Evolutionary conservation across 371 early-diverging fungal genomes (phyloP).

Genomic region (Apophysomyces elegans): DNA sequence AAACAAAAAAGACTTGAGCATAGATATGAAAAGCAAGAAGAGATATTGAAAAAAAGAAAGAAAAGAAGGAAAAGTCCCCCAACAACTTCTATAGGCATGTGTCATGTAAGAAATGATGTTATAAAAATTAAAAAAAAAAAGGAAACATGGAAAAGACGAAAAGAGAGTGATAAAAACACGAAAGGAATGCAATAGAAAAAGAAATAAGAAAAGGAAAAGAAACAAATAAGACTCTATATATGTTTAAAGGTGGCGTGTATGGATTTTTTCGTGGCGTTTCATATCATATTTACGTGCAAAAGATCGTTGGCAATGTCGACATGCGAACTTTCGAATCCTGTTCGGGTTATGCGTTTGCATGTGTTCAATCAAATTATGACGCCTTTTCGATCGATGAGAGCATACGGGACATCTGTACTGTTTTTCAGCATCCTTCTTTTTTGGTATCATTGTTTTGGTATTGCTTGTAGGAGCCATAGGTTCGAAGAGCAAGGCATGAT

Average conservation of each 20-base stretch:
- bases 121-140: background rate
- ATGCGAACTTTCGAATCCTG: constrained; percentile 28
- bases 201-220: background rate
- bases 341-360: constrained; percentile 37
- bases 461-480: background rate
- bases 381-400: constrained; percentile 32
- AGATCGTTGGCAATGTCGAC: constrained; percentile 27
- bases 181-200: background rate
- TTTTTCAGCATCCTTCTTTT: constrained; percentile 5
- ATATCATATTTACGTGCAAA: constrained; percentile 43
- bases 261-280: constrained; percentile 45
- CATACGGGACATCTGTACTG: constrained; percentile 7
- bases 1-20: background rate
- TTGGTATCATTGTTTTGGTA: background rate
- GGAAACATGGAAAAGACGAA: background rate
- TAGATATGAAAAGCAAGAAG: background rate
- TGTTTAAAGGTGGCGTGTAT: constrained; percentile 6
- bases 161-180: background rate
- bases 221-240: background rate
- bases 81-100: constrained; percentile 1
- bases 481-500: background rate
- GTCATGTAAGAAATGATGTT: background rate
- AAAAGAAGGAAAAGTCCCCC: too few species aligned
- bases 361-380: constrained; percentile 37
- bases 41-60: background rate